These are phyloP conservation scores for Cercospora beticola DNA, from an alignment of 2,329 filamentous ascomycete species.

Conservation along the genomic window DNA sequence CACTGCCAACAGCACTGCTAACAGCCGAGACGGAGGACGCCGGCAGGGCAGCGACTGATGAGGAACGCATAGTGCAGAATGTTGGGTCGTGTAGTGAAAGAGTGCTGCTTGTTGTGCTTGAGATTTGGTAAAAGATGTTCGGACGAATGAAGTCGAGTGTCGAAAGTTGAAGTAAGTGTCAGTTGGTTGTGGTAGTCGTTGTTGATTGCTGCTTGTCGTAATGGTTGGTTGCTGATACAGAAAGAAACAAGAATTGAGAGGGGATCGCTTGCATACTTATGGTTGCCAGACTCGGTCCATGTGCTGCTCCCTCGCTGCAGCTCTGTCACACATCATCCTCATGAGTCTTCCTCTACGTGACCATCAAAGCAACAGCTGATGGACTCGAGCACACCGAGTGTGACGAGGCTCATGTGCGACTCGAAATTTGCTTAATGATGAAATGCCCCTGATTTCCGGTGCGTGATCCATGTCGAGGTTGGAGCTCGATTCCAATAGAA, in stretches of 20 bases:
- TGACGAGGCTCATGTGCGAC: neutral
- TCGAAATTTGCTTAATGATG: neutral
- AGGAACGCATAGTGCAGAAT: neutral
- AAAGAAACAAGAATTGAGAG: neutral
- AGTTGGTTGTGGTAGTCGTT: neutral
- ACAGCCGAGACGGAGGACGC: neutral
- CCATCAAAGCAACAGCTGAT: neutral
- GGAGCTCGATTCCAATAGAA: neutral
- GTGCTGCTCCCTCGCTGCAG: neutral
- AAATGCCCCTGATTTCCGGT: neutral
- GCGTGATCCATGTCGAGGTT: neutral
- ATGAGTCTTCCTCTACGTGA: neutral
- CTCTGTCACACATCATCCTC: neutral
- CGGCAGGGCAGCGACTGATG: neutral
- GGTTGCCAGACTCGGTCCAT: neutral
- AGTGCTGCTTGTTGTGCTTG: neutral
- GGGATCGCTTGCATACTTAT: neutral
- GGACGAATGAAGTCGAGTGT: neutral
- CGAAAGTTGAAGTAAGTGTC: neutral
- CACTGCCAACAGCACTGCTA: neutral
- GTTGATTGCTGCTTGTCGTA: neutral
- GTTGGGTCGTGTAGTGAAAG: neutral
- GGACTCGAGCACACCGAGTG: neutral
- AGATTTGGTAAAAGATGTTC: neutral
- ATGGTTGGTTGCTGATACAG: neutral